Percentiles rank a stretch among this genome's conserved stretches.
Conservation (phyloP, 345 rosid genomes). For the Salix udensis region DNA sequence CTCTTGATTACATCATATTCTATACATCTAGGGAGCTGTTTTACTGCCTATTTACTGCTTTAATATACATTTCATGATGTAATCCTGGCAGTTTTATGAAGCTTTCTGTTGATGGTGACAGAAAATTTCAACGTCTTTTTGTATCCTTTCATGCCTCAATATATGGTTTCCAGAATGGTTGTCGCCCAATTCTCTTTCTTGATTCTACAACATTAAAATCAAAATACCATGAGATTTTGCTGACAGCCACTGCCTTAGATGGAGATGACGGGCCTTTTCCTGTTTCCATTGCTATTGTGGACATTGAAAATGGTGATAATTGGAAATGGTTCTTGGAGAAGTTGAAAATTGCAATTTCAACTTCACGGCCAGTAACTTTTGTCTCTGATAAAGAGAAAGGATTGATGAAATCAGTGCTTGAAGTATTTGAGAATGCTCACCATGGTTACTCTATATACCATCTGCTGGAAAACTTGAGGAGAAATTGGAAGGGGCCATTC, state of each 20-base stretch:
- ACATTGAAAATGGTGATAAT: conserved; percentile 61
- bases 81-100: no score
- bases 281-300: conserved; percentile 74
- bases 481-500: conserved; percentile 56
- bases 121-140: conserved; percentile 70
- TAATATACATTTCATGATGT: no score
- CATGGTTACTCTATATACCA: conserved; percentile 72
- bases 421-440: conserved; percentile 62
- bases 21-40: no score
- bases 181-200: conserved; percentile 86
- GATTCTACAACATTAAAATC: conserved; percentile 67
- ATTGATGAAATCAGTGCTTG: conserved; percentile 47
- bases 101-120: conserved; percentile 50
- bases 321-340: conserved; percentile 89
- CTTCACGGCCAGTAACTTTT: conserved; percentile 56
- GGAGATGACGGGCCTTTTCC: conserved; percentile 76
- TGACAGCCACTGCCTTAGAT: conserved; percentile 79
- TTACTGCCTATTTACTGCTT: no score
- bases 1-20: no score
- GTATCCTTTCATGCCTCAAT: conserved; percentile 60
- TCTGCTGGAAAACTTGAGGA: conserved; percentile 60
- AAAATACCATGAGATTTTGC: conserved; percentile 69
- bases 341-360: conserved; percentile 51
- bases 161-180: conserved; percentile 67
- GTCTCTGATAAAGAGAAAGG: conserved; percentile 76